Base-by-base conservation (phyloP, 2,329 filamentous ascomycete species). In the Calycina marina region DNA sequence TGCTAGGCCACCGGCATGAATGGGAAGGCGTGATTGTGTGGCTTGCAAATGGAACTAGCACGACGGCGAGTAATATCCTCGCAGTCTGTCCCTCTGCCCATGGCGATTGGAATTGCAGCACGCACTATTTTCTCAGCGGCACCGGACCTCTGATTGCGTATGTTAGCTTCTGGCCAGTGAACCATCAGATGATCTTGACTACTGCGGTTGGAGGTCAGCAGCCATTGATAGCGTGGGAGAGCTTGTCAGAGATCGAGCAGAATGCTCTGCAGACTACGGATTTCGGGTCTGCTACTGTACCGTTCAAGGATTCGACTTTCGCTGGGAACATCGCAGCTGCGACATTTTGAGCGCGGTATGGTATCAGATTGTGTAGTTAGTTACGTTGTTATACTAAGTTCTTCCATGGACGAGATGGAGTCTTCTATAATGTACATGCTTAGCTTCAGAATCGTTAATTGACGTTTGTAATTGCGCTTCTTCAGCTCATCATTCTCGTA, bases 1-100 rank as follows among this genome's bases (percentile, higher is more conserved):
- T 54, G 0, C 51, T 57, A 3, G 65, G 65, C 6, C 66, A 69
- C 41, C 59, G 64, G 13, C 62, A 69, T 47, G 66, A 70, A 43
- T 70, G 65, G 66, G 65, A 69, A 41, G 61, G 60, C n/a, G 53
- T 61, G 1, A 60, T 70, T 20, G 56, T 70, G 15, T 70, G 62
- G 62, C 56, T 71, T 1, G 53, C 55, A 0, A 51, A 51, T 6
- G 31, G 46, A 0, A 49, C 54, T 2, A 35, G 47, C 11, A 46
- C 42, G 0, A 44, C 47, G 6, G 44, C 53, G 10, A 40, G 37
- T 10, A 54, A 63, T 30, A 48, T 69, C 17, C 44, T 60, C 2
- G 65, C 63, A 14, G 60, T 69, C 5, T 65, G 65, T 14, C 63
- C 65, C 2, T 65, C 60, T 3, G 64, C 62, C 1, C 65, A 70